A percentile compares a stretch with the other conserved stretches of the same genome.
Conservation (phyloP, 345 rosid species). For the Salix caprea region DNA sequence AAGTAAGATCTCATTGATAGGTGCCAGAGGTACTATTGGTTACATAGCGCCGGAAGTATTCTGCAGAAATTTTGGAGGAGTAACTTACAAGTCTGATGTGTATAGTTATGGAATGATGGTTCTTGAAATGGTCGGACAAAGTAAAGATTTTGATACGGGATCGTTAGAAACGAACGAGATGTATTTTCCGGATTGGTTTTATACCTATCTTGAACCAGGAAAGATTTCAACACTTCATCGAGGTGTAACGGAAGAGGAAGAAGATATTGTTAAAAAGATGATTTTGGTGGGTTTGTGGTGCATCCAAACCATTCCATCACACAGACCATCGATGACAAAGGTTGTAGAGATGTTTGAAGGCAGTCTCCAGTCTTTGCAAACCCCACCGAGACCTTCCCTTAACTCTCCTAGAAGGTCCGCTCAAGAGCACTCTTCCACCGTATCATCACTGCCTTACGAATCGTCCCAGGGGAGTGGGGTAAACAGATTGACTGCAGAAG, state of each 20-base stretch:
- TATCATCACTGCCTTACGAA: neutral
- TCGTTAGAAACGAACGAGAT: neutral
- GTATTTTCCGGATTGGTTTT: constrained; percentile 17
- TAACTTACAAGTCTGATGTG: constrained; percentile 21
- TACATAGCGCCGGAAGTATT: constrained; percentile 4
- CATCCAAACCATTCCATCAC: constrained; percentile 41
- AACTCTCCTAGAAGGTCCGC: neutral
- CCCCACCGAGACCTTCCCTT: constrained; percentile 16
- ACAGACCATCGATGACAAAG: constrained; percentile 39
- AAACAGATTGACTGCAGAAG: no score
- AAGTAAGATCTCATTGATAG: neutral
- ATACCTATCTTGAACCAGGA: constrained; percentile 4
- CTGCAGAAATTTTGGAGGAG: constrained; percentile 11
- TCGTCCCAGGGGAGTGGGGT: no score
- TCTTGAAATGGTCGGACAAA: constrained; percentile 21
- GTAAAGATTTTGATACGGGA: no score
- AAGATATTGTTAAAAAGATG: constrained; percentile 24
- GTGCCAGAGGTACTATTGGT: neutral
- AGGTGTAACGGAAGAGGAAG: constrained; percentile 1
- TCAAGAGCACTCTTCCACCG: neutral
- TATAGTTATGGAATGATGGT: constrained; percentile 36
- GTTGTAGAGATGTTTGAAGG: constrained; percentile 21
- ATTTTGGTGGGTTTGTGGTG: constrained; percentile 41
- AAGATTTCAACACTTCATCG: neutral
- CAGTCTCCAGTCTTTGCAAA: constrained; percentile 4